Conservation (phyloP, 2,329 filamentous ascomycete species). For the Coleophoma cylindrospora region DNA sequence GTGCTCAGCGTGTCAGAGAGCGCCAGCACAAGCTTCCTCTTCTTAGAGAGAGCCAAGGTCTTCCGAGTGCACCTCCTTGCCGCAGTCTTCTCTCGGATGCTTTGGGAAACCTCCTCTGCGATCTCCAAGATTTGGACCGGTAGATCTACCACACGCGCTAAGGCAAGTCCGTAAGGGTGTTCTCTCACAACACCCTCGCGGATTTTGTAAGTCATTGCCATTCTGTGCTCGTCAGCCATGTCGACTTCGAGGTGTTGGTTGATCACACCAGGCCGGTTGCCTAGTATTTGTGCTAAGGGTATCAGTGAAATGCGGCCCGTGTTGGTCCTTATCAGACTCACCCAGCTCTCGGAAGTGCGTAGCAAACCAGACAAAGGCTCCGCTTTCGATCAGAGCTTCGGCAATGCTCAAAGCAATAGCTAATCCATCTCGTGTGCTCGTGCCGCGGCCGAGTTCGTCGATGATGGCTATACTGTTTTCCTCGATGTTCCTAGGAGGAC, state of each 20-base stretch:
- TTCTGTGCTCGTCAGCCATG: conserved; percentile 49
- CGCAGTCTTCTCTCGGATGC: conserved; percentile 53
- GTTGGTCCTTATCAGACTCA: conserved; percentile 21
- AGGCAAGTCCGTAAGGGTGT: conserved; percentile 75
- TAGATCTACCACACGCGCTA: conserved; percentile 72
- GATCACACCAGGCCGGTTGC: conserved; percentile 71
- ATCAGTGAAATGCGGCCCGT: conserved; percentile 1
- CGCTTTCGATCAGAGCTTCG: conserved; percentile 77
- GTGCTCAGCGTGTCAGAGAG: conserved; percentile 70
- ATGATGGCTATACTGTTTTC: conserved; percentile 74
- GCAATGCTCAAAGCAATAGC: conserved; percentile 87
- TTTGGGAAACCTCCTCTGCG: conserved; percentile 61
- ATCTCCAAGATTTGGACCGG: conserved; percentile 61
- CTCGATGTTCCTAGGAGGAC: conserved; percentile 61
- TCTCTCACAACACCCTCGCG: conserved; percentile 65
- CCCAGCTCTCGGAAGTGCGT: conserved; percentile 84
- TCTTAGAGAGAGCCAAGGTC: conserved; percentile 52
- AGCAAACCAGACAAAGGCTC: conserved; percentile 82
- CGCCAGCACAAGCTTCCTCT: conserved; percentile 68
- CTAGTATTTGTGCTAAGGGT: conserved; percentile 60
- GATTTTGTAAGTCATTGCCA: conserved; percentile 88
- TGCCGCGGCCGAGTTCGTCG: conserved; percentile 89
- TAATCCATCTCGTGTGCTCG: conserved; percentile 81
- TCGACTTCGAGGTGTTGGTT: conserved; percentile 78
- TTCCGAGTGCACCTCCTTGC: conserved; percentile 54